Percentiles rank a stretch among this genome's conserved stretches.
phyloP scores from a whole-genome alignment of 768 basidiomycete genomes.

The Trametes meyenii region DNA sequence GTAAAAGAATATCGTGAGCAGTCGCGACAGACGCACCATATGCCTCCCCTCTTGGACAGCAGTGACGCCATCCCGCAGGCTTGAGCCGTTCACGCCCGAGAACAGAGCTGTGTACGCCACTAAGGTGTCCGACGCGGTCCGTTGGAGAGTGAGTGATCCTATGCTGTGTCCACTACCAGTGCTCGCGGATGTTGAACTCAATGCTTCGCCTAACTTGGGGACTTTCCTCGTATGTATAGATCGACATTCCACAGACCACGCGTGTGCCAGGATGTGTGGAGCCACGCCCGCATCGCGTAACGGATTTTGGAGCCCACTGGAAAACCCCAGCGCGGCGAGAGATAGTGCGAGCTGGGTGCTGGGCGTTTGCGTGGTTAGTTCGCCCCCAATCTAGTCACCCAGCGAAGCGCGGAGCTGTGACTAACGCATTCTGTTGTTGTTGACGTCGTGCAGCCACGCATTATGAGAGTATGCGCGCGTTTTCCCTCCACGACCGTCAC shows the following conservation, averaged over 20 bases:
- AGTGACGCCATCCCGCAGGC: neutral
- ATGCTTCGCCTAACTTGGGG: neutral
- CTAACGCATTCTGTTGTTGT: neutral
- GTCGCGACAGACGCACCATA: neutral
- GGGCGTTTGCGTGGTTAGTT: neutral
- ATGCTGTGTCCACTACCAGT: too few relatives aligned
- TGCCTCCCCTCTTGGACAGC: neutral
- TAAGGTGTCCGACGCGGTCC: neutral
- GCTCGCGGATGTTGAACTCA: neutral
- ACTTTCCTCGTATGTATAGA: neutral
- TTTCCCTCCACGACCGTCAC: too few relatives aligned
- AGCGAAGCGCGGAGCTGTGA: neutral
- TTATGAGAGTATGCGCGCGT: too few relatives aligned
- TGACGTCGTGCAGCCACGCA: neutral
- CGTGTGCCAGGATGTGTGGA: neutral
- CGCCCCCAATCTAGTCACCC: neutral
- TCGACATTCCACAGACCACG: neutral
- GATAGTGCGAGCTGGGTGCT: neutral
- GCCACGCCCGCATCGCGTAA: neutral
- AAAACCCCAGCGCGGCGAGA: neutral
- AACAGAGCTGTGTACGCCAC: neutral
- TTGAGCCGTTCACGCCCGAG: neutral
- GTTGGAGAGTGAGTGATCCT: constrained; percentile 2
- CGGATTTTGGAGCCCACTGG: neutral
- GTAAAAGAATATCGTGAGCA: neutral